These are phyloP conservation scores for Hyaloscypha variabilis DNA, from an alignment of 495 filamentous ascomycete species.

Conservation along the genomic window DNA sequence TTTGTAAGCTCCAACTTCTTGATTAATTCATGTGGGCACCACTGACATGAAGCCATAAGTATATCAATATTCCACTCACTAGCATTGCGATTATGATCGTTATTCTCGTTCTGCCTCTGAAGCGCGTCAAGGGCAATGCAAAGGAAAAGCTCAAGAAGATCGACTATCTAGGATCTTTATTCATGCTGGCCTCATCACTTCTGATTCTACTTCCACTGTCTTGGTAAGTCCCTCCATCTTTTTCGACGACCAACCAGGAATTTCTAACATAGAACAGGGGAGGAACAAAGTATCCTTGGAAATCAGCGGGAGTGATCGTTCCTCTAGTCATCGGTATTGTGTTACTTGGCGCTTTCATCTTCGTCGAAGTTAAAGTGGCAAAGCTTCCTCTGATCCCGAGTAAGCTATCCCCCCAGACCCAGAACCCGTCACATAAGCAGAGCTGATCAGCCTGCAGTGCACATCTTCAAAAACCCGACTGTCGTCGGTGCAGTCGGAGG, in stretches of 20 bases:
- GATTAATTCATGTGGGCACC: neutral
- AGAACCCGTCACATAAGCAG: conserved; percentile 36
- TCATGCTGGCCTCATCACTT: neutral
- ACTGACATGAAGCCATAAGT: neutral
- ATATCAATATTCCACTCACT: neutral
- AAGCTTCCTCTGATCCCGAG: conserved; percentile 55
- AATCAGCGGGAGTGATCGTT: conserved; percentile 59
- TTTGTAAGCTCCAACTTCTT: conserved; percentile 43
- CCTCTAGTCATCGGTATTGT: conserved; percentile 56
- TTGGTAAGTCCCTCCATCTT: neutral
- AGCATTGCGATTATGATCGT: neutral
- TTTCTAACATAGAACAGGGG: conserved; percentile 29
- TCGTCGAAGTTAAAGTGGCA: conserved; percentile 59
- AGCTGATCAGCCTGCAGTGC: neutral
- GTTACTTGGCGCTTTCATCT: conserved; percentile 46
- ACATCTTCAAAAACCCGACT: conserved; percentile 35
- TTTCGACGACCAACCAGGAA: neutral
- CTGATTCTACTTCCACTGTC: neutral
- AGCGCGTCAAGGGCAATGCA: neutral
- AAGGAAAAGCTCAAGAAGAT: neutral
- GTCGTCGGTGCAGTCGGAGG: conserved; percentile 61
- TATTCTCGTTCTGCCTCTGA: neutral
- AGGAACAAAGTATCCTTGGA: conserved; percentile 59
- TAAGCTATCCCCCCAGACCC: conserved; percentile 53
- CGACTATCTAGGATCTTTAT: neutral